Evolutionary conservation across 306 rosid species (phyloP), one percentile per base, ranked within the genome.

Genomic region (Dicorynia guianensis): DNA sequence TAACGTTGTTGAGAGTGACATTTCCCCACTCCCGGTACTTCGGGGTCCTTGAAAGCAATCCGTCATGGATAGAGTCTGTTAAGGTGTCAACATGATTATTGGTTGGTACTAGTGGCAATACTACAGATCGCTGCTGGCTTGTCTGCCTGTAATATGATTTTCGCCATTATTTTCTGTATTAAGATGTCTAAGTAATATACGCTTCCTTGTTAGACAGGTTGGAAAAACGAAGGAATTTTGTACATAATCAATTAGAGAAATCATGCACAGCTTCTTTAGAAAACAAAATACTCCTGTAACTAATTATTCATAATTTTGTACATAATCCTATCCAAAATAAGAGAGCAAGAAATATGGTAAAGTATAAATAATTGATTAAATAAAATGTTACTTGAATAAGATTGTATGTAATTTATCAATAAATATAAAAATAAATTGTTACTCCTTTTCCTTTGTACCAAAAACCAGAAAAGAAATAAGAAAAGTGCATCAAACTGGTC

Each of bases 31-130:
- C 50, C 44, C 44, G 59, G 40, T 14, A 43, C 36, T 25, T 47
- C 43, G 43, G 30, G 40, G 53, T 0, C 72, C 19, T 62, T 1
- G 58, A 71, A 79, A 69, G 54, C 72, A 79, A 35, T 34, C 10
- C 35, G n/a, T 55, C 39, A 48, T 33, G 33, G 11, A 12, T 20
- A 53, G 20, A 48, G 71, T 66, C n/a, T 71, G 15, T 33, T 34
- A 18, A 1, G 57, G 35, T 69, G 60, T 38, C 4, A 19, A 42
- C 64, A 70, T 63, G 73, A 44, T 35, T 56, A 19, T 44, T 79
- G 39, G 20, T 48, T 46, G 55, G 38, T 20, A 43, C 55, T 64
- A 55, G 63, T 36, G 35, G 62, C 59, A 47, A 53, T 64, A 11
- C 20, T 36, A 64, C 30, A 48, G 36, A 18, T 50, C 17, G 34